Evolutionary conservation across 441 rosid species (phyloP), one percentile per base, ranked within the genome.

Genomic region (Eruca vesicaria): DNA sequence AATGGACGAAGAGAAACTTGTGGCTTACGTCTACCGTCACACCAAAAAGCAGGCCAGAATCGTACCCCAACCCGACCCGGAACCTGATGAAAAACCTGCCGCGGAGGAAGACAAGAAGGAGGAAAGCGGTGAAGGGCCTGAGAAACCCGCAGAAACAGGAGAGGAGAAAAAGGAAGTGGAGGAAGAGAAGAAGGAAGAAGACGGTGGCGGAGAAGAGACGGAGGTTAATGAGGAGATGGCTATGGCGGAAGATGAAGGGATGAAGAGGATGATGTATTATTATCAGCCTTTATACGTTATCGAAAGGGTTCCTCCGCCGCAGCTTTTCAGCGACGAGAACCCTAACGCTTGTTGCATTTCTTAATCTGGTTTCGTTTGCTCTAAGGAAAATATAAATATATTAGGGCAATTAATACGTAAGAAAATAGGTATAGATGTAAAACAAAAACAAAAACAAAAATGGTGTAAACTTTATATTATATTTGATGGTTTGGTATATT

Each of bases 301-400:
- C 6, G 96, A 94, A 73, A 82, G 82, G 66, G 85, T 88, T 74
- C 96, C 94, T 33, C 91, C 97, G 12, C 97, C 97, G 58, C 97
- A 89, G 79, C 87, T 90, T 52, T 94, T 90, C 80, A 94, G 97
- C 52, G 98, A 94, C 57, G 98, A 94, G 82, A 94, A 94, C 75
- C 98, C 97, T 21, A 90, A 94, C 57, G 98, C 98, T 5, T 94
- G 98, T 58, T 84, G 85, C 82, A 84, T 94, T 74, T 86, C 90
- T 35, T 94, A 76, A 83, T 61, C 60, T 48, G 23, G 7, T 48
- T 29, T 50, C 32, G 5, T 33, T 9, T 68, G 21, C 21, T 45
- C 21, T 21, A 20, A 26, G 64, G 9, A 36, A 56, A 9, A 18
- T 20, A 18, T 62, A 15, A 45, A 41, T 57, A 52, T 48, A 15